Percentiles rank a stretch among this genome's conserved stretches.
These are phyloP conservation scores for Leccinum ochraceum DNA, from an alignment of 768 basidiomycete species.

Conservation along the genomic window DNA sequence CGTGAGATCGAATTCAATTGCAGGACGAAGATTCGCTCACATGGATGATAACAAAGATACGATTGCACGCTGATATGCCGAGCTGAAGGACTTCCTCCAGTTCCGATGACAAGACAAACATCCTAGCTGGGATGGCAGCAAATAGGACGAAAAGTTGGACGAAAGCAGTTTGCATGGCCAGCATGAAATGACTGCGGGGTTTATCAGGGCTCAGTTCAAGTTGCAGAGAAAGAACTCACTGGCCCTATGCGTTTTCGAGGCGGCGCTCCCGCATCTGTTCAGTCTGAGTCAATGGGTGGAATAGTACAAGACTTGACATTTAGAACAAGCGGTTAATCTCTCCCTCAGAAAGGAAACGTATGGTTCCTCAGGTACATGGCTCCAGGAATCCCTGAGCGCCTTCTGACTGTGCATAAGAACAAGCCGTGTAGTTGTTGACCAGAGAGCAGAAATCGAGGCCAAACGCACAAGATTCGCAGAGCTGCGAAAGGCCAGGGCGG, in stretches of 20 bases:
- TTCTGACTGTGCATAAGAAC: conserved; percentile 41
- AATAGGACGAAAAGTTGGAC: conserved; percentile 63
- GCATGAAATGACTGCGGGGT: conserved; percentile 52
- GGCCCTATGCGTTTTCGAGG: conserved; percentile 46
- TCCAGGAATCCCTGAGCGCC: conserved; percentile 63
- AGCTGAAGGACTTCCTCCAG: conserved; percentile 40
- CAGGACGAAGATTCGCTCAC: conserved; percentile 27
- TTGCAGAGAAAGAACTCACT: conserved; percentile 38
- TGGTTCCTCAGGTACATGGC: conserved; percentile 48
- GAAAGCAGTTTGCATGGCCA: conserved; percentile 75
- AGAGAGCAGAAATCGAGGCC: conserved; percentile 86
- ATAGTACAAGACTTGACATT: background rate
- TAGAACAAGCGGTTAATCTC: conserved; percentile 36
- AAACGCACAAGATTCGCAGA: conserved; percentile 88
- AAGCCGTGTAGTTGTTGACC: conserved; percentile 41
- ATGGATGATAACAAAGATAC: conserved; percentile 32
- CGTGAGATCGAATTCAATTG: conserved; percentile 5
- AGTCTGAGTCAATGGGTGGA: conserved; percentile 3
- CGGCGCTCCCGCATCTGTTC: conserved; percentile 46
- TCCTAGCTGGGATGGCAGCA: conserved; percentile 59
- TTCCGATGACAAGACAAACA: conserved; percentile 47
- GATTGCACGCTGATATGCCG: conserved; percentile 27
- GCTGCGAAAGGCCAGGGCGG: conserved; percentile 70
- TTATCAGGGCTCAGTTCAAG: background rate
- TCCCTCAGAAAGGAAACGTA: conserved; percentile 37